phyloP scores from a whole-genome alignment of 768 basidiomycete species.

The Amanita jacksonii region DNA sequence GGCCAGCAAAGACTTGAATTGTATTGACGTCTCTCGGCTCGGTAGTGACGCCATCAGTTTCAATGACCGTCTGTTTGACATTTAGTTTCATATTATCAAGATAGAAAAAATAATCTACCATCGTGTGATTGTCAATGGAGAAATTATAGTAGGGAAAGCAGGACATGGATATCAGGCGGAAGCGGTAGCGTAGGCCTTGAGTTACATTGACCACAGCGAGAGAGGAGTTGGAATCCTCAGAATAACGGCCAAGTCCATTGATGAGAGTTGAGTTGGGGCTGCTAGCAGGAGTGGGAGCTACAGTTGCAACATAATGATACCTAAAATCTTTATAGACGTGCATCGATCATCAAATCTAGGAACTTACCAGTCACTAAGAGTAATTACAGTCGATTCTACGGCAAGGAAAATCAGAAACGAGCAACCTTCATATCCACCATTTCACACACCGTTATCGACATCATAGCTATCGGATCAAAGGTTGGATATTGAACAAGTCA shows the following conservation, averaged over 20 bases:
- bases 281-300: no score
- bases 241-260: slow-evolving; percentile 41
- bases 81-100: not conserved
- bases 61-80: slow-evolving; percentile 25
- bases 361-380: no score
- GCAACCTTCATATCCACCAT: no score
- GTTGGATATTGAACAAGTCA: no score
- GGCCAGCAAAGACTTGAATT: slow-evolving; percentile 33
- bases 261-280: slow-evolving; percentile 41
- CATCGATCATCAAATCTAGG: no score
- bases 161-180: slow-evolving; percentile 43
- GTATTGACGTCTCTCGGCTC: slow-evolving; percentile 27
- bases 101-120: slow-evolving; percentile 13
- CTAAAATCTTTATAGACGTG: no score
- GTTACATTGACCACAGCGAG: slow-evolving; percentile 39
- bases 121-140: slow-evolving; percentile 32
- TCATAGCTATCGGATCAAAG: no score
- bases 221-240: slow-evolving; percentile 27
- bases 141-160: slow-evolving; percentile 38
- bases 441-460: no score
- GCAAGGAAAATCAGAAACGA: no score
- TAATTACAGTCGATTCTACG: no score
- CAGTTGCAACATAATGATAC: no score
- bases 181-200: slow-evolving; percentile 36
- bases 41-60: slow-evolving; percentile 26